Percentiles rank a stretch among this genome's conserved stretches.
These are phyloP conservation scores for Septoria petroselini DNA, from an alignment of 2,329 filamentous ascomycete species.

Conservation along the genomic window DNA sequence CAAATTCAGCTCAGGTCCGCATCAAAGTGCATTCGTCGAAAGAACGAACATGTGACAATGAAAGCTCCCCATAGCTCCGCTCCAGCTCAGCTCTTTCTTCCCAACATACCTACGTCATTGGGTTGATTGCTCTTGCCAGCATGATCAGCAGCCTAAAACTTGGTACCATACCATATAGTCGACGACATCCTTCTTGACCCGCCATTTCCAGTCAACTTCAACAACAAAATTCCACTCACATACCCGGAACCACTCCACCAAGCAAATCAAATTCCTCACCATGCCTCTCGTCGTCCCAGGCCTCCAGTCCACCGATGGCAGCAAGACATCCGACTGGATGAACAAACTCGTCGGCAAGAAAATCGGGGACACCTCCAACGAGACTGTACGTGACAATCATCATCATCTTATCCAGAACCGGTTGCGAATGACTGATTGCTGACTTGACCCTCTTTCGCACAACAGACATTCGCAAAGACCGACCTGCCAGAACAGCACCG, in stretches of 20 bases:
- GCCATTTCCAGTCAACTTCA: neutral
- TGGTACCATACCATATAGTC: neutral
- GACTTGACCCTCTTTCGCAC: neutral
- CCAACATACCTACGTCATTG: no score
- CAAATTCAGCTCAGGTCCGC: no score
- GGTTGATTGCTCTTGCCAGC: no score
- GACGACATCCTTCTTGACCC: neutral
- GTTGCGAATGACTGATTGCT: no score
- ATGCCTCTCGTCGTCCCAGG: constrained; percentile 55
- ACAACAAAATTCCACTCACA: neutral
- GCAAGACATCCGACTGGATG: constrained; percentile 45
- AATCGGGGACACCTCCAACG: constrained; percentile 47
- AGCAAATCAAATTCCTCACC: constrained; percentile 9
- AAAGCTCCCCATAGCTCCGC: no score
- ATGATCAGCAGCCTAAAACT: constrained; percentile 8
- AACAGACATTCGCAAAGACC: constrained; percentile 50
- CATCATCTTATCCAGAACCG: no score
- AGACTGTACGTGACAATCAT: constrained; percentile 45
- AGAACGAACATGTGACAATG: no score
- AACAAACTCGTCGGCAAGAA: constrained; percentile 53
- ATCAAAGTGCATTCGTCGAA: no score
- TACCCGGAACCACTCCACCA: neutral
- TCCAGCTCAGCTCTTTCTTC: no score
- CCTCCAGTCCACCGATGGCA: constrained; percentile 41
- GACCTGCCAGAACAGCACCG: constrained; percentile 50